phyloP scores from a whole-genome alignment of 2,329 filamentous ascomycete genomes.

The Cladosporium sp. region DNA sequence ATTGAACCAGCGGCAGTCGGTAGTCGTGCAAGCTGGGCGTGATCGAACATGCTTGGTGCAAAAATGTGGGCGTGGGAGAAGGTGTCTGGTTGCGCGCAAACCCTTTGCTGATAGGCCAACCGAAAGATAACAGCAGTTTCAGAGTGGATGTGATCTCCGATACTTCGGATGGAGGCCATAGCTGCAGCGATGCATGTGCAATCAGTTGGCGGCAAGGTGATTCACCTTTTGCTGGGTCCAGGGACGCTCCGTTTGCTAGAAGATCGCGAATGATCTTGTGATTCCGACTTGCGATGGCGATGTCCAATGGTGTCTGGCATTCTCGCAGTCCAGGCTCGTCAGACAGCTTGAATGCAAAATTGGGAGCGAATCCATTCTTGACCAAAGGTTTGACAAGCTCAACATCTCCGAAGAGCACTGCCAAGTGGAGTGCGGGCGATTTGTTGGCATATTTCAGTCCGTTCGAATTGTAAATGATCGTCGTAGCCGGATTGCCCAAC shows the following conservation, averaged over 20 bases:
- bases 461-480: neutral
- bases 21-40: neutral
- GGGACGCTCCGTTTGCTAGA: neutral
- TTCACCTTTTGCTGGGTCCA: neutral
- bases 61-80: neutral
- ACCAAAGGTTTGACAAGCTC: neutral
- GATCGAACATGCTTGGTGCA: neutral
- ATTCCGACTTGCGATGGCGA: neutral
- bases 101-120: neutral
- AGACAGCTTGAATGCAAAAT: neutral
- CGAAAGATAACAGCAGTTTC: neutral
- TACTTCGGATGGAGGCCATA: neutral
- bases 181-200: neutral
- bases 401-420: neutral
- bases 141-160: neutral
- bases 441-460: neutral
- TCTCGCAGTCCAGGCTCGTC: neutral
- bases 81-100: neutral
- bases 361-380: neutral
- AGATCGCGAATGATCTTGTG: neutral
- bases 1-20: neutral
- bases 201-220: conserved; percentile 2
- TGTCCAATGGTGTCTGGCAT: neutral
- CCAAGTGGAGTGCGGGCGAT: neutral
- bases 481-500: neutral